Conservation (phyloP, 106 monocot species). For the Phalaenopsis aphrodite region DNA sequence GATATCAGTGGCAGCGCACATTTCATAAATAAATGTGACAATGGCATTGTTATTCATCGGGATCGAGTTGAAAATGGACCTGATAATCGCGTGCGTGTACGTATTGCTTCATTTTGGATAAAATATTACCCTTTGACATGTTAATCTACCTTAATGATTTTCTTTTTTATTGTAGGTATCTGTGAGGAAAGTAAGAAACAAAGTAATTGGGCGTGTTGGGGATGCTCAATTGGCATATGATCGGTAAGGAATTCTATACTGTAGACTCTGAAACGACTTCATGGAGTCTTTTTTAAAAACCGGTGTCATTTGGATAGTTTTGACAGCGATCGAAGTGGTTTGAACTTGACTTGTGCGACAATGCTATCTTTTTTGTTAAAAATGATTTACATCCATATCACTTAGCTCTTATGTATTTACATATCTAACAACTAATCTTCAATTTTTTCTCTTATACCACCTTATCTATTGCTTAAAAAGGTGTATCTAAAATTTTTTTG, state of each 20-base stretch:
- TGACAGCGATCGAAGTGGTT: no score
- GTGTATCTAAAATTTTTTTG: no score
- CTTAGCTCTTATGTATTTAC: no score
- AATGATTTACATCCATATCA: no score
- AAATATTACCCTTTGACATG: not conserved
- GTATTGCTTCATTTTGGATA: not conserved
- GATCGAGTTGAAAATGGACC: constrained; percentile 63
- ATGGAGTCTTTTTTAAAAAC: no score
- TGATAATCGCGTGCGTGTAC: constrained; percentile 58
- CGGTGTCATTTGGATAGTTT: no score
- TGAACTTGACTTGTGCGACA: no score
- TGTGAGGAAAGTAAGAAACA: constrained; percentile 85
- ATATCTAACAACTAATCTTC: no score
- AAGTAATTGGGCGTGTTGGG: constrained; percentile 70
- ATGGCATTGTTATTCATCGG: constrained; percentile 88
- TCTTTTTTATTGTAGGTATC: constrained; percentile 38
- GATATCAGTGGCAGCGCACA: constrained; percentile 99
- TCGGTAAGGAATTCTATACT: constrained; percentile 24
- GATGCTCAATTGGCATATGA: constrained; percentile 72
- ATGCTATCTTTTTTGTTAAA: no score
- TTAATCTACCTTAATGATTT: not conserved
- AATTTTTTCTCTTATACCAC: no score
- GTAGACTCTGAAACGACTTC: no score
- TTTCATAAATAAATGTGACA: constrained; percentile 98
- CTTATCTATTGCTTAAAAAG: no score